Percentiles rank a stretch among this genome's conserved stretches.
phyloP scores from a whole-genome alignment of 441 rosid species.

The Populus hybrid region DNA sequence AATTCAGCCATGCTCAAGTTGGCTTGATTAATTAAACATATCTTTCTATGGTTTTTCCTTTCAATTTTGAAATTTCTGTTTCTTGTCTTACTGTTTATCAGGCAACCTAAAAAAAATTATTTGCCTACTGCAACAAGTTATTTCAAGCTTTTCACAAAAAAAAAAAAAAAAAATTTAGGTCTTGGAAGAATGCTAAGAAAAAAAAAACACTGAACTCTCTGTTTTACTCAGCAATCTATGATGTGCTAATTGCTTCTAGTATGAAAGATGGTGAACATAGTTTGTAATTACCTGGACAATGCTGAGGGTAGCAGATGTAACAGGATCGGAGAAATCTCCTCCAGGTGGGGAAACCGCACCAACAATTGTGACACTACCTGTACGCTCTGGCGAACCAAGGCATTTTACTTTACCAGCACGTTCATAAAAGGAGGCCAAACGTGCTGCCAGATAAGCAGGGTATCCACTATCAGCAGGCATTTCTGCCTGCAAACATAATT shows the following conservation, averaged over 20 bases:
- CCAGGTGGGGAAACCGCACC: slow-evolving; percentile 99
- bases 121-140: too few species aligned
- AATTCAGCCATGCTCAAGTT: too few species aligned
- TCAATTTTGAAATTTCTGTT: too few species aligned
- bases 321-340: slow-evolving; percentile 99
- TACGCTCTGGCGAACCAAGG: slow-evolving; percentile 97
- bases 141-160: too few species aligned
- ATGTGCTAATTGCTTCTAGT: background rate
- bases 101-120: too few species aligned
- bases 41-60: too few species aligned
- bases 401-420: slow-evolving; percentile 99
- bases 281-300: slow-evolving; percentile 79
- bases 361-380: slow-evolving; percentile 98
- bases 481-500: slow-evolving; percentile 73
- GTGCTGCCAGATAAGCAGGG: slow-evolving; percentile 99
- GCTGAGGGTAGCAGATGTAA: slow-evolving; percentile 98
- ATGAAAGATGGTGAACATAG: background rate
- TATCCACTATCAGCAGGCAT: slow-evolving; percentile 99
- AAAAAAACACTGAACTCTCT: background rate
- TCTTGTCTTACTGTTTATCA: too few species aligned
- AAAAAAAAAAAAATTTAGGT: background rate
- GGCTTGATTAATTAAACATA: too few species aligned
- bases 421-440: slow-evolving; percentile 96
- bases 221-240: background rate
- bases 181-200: background rate